Evolutionary conservation across 345 rosid species (phyloP).

Genomic region (Hypericum androsaemum): DNA sequence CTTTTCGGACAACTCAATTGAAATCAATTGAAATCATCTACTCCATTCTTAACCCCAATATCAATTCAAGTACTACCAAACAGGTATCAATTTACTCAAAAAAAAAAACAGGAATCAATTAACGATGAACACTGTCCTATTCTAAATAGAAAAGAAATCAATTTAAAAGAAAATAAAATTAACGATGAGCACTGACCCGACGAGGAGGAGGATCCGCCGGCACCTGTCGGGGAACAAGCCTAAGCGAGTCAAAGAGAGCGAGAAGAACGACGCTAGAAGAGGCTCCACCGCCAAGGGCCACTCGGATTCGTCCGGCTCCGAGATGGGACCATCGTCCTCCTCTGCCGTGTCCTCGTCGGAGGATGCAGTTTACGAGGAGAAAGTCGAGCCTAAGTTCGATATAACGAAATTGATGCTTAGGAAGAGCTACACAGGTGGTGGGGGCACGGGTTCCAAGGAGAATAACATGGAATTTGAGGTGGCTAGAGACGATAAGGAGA

Average conservation of each 20-base stretch:
- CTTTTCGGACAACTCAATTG: no score
- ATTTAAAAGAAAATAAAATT: no score
- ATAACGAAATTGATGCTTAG: conserved; percentile 47
- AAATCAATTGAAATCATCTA: no score
- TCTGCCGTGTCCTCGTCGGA: conserved; percentile 46
- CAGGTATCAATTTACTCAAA: no score
- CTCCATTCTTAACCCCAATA: no score
- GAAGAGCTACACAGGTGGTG: conserved; percentile 23
- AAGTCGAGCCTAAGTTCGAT: conserved; percentile 51
- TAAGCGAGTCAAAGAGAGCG: conserved; percentile 34
- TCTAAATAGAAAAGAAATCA: no score
- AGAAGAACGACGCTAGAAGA: conserved; percentile 26
- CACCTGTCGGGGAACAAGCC: conserved; percentile 5
- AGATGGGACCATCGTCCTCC: conserved; percentile 8
- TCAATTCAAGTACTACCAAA: no score
- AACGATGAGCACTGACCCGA: no score
- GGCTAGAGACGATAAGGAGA: conserved; percentile 19
- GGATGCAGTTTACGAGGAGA: conserved; percentile 39
- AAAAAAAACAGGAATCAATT: no score
- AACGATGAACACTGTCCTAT: no score
- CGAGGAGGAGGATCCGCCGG: neutral
- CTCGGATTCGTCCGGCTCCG: conserved; percentile 13
- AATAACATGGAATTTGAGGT: conserved; percentile 57
- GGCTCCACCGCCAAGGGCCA: conserved; percentile 7
- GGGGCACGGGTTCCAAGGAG: conserved; percentile 29